Evolutionary conservation across 2,329 filamentous ascomycete species (phyloP).

Genomic region (Aureobasidium sp.): DNA sequence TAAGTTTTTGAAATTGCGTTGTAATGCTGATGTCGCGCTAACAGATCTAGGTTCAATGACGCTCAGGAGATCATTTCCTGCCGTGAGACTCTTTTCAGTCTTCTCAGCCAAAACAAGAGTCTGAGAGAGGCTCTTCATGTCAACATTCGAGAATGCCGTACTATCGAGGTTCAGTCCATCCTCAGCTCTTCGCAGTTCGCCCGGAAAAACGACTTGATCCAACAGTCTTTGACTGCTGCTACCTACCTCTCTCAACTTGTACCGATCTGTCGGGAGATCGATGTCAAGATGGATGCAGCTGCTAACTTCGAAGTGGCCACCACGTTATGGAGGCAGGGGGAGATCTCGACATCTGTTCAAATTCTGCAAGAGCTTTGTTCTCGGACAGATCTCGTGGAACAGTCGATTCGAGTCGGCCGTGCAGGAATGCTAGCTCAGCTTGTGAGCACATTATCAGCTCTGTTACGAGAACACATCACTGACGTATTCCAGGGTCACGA

Average conservation of each 20-base stretch:
- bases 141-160: constrained; percentile 55
- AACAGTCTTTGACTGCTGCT: constrained; percentile 80
- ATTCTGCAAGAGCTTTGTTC: constrained; percentile 72
- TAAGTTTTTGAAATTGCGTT: constrained; percentile 39
- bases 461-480: background rate
- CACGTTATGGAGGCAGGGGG: constrained; percentile 89
- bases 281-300: constrained; percentile 68
- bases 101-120: constrained; percentile 63
- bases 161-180: constrained; percentile 70
- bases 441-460: constrained; percentile 35
- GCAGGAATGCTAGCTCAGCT: constrained; percentile 80
- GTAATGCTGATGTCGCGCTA: background rate
- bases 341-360: constrained; percentile 79
- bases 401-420: constrained; percentile 64
- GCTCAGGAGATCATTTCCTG: constrained; percentile 75
- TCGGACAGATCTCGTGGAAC: constrained; percentile 55
- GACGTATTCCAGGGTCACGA: constrained; percentile 58
- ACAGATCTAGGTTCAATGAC: constrained; percentile 57
- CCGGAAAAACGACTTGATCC: constrained; percentile 70
- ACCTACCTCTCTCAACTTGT: constrained; percentile 76
- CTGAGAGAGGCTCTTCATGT: constrained; percentile 57
- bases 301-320: constrained; percentile 78
- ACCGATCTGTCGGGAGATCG: constrained; percentile 60
- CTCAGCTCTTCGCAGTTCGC: constrained; percentile 68
- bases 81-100: constrained; percentile 73